A percentile compares a stretch with the other conserved stretches of the same genome.
These are phyloP conservation scores for Daldinia grandis DNA, from an alignment of 495 filamentous ascomycete species.

Conservation along the genomic window DNA sequence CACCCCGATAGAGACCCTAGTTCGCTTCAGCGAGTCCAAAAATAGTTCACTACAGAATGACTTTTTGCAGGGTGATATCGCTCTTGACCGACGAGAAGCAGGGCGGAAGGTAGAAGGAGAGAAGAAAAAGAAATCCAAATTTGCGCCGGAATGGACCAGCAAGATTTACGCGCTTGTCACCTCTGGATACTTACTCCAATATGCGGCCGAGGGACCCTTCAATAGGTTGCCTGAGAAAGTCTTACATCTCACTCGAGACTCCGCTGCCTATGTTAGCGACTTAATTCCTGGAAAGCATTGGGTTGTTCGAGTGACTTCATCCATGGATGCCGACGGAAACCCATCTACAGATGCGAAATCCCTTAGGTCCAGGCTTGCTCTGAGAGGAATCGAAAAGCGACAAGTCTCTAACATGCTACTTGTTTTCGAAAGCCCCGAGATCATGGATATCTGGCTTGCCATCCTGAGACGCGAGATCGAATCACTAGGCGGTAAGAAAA, in stretches of 20 bases:
- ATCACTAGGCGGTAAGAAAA: conserved; percentile 71
- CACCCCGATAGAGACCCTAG: conserved; percentile 64
- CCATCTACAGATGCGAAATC: conserved; percentile 63
- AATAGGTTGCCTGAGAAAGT: conserved; percentile 89
- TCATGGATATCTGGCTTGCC: conserved; percentile 86
- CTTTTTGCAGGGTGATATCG: conserved; percentile 44
- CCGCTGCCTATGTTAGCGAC: conserved; percentile 93
- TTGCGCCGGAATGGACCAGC: conserved; percentile 71
- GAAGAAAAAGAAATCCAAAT: conserved; percentile 61
- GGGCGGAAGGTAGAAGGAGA: conserved; percentile 50
- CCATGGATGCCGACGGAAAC: conserved; percentile 68
- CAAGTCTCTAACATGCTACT: conserved; percentile 76
- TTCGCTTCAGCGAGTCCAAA: conserved; percentile 66
- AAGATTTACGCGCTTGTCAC: conserved; percentile 86
- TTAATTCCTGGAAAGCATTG: conserved; percentile 90
- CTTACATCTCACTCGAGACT: conserved; percentile 81
- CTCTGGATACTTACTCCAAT: conserved; percentile 87
- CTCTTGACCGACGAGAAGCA: conserved; percentile 40
- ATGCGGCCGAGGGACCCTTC: conserved; percentile 79
- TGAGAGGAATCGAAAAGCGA: conserved; percentile 68
- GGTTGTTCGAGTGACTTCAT: conserved; percentile 89
- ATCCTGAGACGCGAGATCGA: conserved; percentile 74
- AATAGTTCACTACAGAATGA: conserved; percentile 55
- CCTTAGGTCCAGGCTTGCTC: conserved; percentile 75
- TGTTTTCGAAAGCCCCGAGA: conserved; percentile 80